Evolutionary conservation across 2,329 filamentous ascomycete genomes (phyloP).

Genomic region (Rhynchosporium secalis): DNA sequence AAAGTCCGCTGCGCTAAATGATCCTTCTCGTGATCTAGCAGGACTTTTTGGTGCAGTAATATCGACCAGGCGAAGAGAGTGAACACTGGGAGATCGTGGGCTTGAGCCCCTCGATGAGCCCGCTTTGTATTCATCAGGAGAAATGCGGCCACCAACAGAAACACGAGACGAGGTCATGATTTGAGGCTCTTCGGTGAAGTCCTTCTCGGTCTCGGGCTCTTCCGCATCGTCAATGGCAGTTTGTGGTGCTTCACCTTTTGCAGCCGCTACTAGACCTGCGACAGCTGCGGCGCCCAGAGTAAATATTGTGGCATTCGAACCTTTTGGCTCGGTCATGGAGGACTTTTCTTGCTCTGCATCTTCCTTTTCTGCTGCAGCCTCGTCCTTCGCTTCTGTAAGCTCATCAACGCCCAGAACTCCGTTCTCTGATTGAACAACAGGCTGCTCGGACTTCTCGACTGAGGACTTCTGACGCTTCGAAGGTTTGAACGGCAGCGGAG

Average conservation of each 20-base stretch:
- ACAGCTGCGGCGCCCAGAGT: constrained; percentile 29
- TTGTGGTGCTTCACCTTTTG: constrained; percentile 29
- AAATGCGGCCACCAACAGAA: constrained; percentile 35
- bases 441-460: constrained; percentile 1
- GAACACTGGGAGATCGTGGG: constrained; percentile 36
- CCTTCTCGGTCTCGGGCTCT: constrained; percentile 32
- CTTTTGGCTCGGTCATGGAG: constrained; percentile 9
- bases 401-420: not conserved
- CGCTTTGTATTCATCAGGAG: constrained; percentile 31
- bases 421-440: not conserved
- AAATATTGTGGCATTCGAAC: constrained; percentile 22
- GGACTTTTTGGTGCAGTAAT: constrained; percentile 35
- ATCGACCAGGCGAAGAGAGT: constrained; percentile 40
- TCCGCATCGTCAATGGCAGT: constrained; percentile 25
- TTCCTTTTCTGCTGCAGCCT: constrained; percentile 7
- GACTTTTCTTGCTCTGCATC: constrained; percentile 10
- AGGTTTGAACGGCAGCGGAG: constrained; percentile 26
- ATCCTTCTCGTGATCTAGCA: constrained; percentile 28
- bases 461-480: constrained; percentile 25
- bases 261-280: constrained; percentile 28
- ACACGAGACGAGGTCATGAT: constrained; percentile 41
- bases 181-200: constrained; percentile 38
- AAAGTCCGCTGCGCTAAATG: constrained; percentile 27
- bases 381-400: constrained; percentile 3
- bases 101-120: constrained; percentile 32